A percentile compares a stretch with the other conserved stretches of the same genome.
phyloP scores from a whole-genome alignment of 139 green algal genomes.

The Chlamydomonas schloesseri region DNA sequence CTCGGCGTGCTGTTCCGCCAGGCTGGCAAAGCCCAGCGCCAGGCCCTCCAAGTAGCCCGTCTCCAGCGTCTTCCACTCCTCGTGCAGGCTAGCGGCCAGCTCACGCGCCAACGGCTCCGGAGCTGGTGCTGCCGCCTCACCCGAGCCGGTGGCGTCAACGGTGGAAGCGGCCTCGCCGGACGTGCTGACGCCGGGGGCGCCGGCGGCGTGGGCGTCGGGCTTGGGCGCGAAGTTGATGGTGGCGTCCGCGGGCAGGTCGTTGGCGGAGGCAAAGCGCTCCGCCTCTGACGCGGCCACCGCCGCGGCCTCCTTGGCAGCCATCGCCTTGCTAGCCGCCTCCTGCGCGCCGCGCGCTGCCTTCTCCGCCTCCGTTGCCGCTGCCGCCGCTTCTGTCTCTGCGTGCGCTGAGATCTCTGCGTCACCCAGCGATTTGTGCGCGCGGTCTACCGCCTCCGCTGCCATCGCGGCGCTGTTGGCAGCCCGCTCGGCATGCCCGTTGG shows the following conservation, averaged over 20 bases:
- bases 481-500: slow-evolving; percentile 60
- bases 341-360: slow-evolving; percentile 40
- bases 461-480: slow-evolving; percentile 46
- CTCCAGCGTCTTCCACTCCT: slow-evolving; percentile 70
- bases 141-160: not conserved
- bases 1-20: slow-evolving; percentile 60
- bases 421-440: slow-evolving; percentile 48
- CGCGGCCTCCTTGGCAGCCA: slow-evolving; percentile 64
- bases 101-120: slow-evolving; percentile 3
- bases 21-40: slow-evolving; percentile 46
- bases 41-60: slow-evolving; percentile 68
- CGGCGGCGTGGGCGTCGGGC: slow-evolving; percentile 25
- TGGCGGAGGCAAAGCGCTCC: slow-evolving; percentile 51
- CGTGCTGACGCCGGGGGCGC: not conserved
- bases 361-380: slow-evolving; percentile 64
- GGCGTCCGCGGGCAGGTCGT: slow-evolving; percentile 48
- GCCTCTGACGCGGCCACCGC: slow-evolving; percentile 61
- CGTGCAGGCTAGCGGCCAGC: slow-evolving; percentile 46
- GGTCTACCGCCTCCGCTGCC: slow-evolving; percentile 59
- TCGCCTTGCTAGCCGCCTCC: slow-evolving; percentile 59
- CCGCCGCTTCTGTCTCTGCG: slow-evolving; percentile 54
- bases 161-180: slow-evolving; percentile 7
- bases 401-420: slow-evolving; percentile 65
- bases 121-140: not conserved
- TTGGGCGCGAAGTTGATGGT: slow-evolving; percentile 17